Percentiles rank a stretch among this genome's conserved stretches.
These are phyloP conservation scores for Leccinellum luteum DNA, from an alignment of 768 basidiomycete genomes.

Conservation along the genomic window DNA sequence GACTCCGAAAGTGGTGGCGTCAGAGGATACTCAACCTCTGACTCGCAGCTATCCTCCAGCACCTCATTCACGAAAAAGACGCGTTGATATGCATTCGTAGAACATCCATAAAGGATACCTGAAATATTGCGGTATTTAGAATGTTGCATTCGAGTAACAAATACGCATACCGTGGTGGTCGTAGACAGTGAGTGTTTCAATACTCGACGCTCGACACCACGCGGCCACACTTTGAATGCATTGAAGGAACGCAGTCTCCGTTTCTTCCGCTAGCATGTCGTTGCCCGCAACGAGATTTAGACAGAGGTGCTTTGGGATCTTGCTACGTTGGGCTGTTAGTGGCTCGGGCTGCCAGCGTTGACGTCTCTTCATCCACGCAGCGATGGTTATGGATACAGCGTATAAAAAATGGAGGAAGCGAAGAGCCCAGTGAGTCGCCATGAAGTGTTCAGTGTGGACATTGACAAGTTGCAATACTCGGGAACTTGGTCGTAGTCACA, in stretches of 20 bases:
- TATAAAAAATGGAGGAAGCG: conserved; percentile 59
- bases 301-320: conserved; percentile 65
- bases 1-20: conserved; percentile 79
- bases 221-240: conserved; percentile 50
- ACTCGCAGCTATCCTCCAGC: conserved; percentile 40
- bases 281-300: conserved; percentile 55
- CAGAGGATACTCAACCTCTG: conserved; percentile 65
- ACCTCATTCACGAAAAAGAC: conserved; percentile 28
- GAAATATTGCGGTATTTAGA: conserved; percentile 5
- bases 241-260: conserved; percentile 46
- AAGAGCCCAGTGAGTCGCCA: conserved; percentile 49
- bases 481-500: conserved; percentile 14
- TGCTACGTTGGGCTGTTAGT: conserved; percentile 50
- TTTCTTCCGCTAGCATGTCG: conserved; percentile 31
- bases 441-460: conserved; percentile 13
- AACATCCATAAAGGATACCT: conserved; percentile 44
- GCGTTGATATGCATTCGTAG: conserved; percentile 41
- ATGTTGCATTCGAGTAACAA: background rate
- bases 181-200: conserved; percentile 65
- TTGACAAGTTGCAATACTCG: background rate
- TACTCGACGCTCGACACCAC: conserved; percentile 66
- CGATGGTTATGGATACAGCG: conserved; percentile 40
- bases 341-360: conserved; percentile 42
- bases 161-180: conserved; percentile 61
- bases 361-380: conserved; percentile 40